Evolutionary conservation across 306 rosid genomes (phyloP).

Genomic region (Cucurbita moschata): DNA sequence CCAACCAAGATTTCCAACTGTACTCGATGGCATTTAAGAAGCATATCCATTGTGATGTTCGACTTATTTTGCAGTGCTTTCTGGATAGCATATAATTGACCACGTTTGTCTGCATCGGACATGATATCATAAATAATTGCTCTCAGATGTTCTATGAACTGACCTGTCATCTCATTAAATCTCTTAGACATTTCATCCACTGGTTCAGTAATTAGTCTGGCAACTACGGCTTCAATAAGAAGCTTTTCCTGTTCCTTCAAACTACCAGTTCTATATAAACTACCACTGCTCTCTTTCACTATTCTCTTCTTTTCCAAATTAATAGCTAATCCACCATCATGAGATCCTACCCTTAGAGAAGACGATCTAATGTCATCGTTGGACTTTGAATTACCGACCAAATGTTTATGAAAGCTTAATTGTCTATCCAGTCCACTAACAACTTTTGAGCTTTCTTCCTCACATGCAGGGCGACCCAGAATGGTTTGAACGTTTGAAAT

Average conservation of each 20-base stretch:
- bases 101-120: slow-evolving; percentile 52
- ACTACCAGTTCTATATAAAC: slow-evolving; percentile 56
- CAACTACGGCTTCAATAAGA: slow-evolving; percentile 48
- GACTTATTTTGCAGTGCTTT: slow-evolving; percentile 62
- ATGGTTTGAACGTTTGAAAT: slow-evolving; percentile 44
- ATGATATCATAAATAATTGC: slow-evolving; percentile 55
- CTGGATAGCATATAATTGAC: slow-evolving; percentile 42
- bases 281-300: slow-evolving; percentile 51
- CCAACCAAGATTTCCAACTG: slow-evolving; percentile 85
- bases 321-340: slow-evolving; percentile 65
- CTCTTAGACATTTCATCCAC: slow-evolving; percentile 54
- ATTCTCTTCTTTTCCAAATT: slow-evolving; percentile 61
- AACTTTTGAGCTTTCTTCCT: slow-evolving; percentile 70
- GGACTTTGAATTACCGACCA: slow-evolving; percentile 62
- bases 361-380: slow-evolving; percentile 73
- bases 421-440: slow-evolving; percentile 66
- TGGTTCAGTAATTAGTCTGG: slow-evolving; percentile 60
- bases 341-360: slow-evolving; percentile 79
- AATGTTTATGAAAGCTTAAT: slow-evolving; percentile 72
- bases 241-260: slow-evolving; percentile 57
- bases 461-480: slow-evolving; percentile 43
- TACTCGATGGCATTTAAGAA: slow-evolving; percentile 53
- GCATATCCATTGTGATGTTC: slow-evolving; percentile 54
- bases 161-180: slow-evolving; percentile 68
- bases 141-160: slow-evolving; percentile 33